These are phyloP conservation scores for Diplodia mutila DNA, from an alignment of 2,329 filamentous ascomycete genomes.

Conservation along the genomic window DNA sequence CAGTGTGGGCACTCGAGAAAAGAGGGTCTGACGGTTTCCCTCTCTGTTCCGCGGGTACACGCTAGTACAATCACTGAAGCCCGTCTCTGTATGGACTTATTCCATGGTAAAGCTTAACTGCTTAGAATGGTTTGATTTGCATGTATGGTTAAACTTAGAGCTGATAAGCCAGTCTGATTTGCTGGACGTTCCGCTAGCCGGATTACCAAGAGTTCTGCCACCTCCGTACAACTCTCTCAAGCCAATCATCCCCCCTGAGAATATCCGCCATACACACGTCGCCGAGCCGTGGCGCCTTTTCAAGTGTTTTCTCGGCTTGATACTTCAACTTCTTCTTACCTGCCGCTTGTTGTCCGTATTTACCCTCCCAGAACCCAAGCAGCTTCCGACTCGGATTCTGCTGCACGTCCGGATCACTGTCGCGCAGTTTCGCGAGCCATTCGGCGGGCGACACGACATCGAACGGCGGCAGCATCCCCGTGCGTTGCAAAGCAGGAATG, in stretches of 20 bases:
- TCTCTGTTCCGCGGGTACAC: too few species aligned
- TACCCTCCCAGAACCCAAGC: slow-evolving; percentile 36
- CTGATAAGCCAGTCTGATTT: too few species aligned
- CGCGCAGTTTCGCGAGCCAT: slow-evolving; percentile 35
- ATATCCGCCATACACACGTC: not conserved
- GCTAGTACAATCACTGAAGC: too few species aligned
- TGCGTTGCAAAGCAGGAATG: slow-evolving; percentile 52
- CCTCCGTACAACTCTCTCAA: slow-evolving; percentile 1
- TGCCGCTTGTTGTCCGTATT: slow-evolving; percentile 29
- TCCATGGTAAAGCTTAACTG: too few species aligned
- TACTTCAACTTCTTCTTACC: not conserved
- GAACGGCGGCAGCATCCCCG: slow-evolving; percentile 39
- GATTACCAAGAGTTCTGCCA: not conserved
- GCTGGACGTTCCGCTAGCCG: not conserved
- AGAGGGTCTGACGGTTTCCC: too few species aligned
- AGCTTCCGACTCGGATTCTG: slow-evolving; percentile 37
- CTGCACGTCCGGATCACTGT: slow-evolving; percentile 31
- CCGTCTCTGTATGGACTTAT: too few species aligned
- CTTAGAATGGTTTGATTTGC: too few species aligned
- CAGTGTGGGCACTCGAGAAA: too few species aligned
- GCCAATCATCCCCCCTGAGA: not conserved
- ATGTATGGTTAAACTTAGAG: too few species aligned
- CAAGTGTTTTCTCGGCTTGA: not conserved
- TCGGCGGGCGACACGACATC: slow-evolving; percentile 31
- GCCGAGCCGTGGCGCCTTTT: not conserved